Evolutionary conservation across 2,329 filamentous ascomycete genomes (phyloP).

Genomic region (Talaromyces verruculosus): DNA sequence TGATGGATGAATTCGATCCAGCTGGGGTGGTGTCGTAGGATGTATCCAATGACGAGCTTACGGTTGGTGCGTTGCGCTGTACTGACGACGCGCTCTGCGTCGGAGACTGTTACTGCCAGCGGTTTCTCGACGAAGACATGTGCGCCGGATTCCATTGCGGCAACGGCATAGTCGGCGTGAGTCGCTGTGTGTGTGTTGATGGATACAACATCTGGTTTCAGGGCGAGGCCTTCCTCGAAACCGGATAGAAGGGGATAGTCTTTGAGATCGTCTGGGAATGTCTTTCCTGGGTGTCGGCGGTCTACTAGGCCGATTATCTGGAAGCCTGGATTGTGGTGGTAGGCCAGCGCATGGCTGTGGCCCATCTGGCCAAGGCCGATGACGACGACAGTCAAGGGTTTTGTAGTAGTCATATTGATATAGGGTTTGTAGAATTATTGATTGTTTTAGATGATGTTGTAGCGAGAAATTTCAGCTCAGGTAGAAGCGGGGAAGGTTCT

Average conservation of each 20-base stretch:
- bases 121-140: conserved; percentile 26
- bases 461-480: neutral
- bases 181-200: conserved; percentile 25
- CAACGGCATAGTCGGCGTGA: conserved; percentile 24
- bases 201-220: conserved; percentile 25
- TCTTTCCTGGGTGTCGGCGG: conserved; percentile 14
- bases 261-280: conserved; percentile 19
- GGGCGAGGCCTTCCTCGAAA: conserved; percentile 19
- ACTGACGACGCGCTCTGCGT: conserved; percentile 21
- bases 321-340: conserved; percentile 24
- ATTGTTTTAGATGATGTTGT: neutral
- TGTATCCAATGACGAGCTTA: conserved; percentile 25
- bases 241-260: conserved; percentile 15
- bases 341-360: conserved; percentile 25
- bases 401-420: neutral
- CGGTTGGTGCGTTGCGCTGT: conserved; percentile 21
- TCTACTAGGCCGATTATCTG: conserved; percentile 23
- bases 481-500: neutral
- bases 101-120: conserved; percentile 20
- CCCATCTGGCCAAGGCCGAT: conserved; percentile 25
- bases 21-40: conserved; percentile 25
- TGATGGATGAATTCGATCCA: conserved; percentile 26
- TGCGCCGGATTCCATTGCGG: conserved; percentile 24
- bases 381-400: conserved; percentile 19
- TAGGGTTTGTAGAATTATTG: neutral